These are phyloP conservation scores for Amyloporia xantha DNA, from an alignment of 768 basidiomycete genomes.

Conservation along the genomic window DNA sequence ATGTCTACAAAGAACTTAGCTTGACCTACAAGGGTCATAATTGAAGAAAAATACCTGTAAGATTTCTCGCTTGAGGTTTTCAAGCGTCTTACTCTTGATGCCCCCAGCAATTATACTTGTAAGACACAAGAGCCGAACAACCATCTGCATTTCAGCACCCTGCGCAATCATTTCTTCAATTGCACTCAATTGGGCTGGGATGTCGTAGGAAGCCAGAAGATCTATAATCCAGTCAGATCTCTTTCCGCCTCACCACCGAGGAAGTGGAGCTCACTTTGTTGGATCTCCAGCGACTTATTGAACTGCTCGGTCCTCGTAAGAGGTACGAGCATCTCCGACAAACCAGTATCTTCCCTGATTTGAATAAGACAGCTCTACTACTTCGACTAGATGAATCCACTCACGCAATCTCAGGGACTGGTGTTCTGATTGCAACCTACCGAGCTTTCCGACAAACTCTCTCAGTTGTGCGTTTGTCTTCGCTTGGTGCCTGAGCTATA, in stretches of 20 bases:
- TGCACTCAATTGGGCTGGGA: constrained; percentile 67
- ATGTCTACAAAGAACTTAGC: constrained; percentile 57
- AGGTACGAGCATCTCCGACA: constrained; percentile 88
- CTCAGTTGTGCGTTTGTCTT: constrained; percentile 88
- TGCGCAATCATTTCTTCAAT: constrained; percentile 91
- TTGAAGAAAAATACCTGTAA: constrained; percentile 48
- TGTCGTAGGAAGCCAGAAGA: constrained; percentile 89
- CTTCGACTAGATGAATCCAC: constrained; percentile 26
- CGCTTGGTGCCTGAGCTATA: constrained; percentile 73
- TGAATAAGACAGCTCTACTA: constrained; percentile 6
- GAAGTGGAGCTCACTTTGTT: constrained; percentile 68
- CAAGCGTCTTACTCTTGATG: constrained; percentile 79
- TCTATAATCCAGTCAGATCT: constrained; percentile 41
- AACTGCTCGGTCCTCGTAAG: constrained; percentile 83
- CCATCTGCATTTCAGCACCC: constrained; percentile 72
- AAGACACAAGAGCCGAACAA: constrained; percentile 79
- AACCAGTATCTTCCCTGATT: constrained; percentile 65
- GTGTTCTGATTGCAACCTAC: constrained; percentile 88
- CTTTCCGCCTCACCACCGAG: background rate
- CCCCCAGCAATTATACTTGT: constrained; percentile 81
- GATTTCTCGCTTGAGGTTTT: constrained; percentile 86
- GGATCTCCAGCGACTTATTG: constrained; percentile 88
- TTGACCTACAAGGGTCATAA: too few relatives aligned
- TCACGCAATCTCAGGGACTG: constrained; percentile 83
- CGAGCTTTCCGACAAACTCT: constrained; percentile 93